These are phyloP conservation scores for Flaveria sonorensis DNA, from an alignment of 129 eudicot species.

Conservation along the genomic window DNA sequence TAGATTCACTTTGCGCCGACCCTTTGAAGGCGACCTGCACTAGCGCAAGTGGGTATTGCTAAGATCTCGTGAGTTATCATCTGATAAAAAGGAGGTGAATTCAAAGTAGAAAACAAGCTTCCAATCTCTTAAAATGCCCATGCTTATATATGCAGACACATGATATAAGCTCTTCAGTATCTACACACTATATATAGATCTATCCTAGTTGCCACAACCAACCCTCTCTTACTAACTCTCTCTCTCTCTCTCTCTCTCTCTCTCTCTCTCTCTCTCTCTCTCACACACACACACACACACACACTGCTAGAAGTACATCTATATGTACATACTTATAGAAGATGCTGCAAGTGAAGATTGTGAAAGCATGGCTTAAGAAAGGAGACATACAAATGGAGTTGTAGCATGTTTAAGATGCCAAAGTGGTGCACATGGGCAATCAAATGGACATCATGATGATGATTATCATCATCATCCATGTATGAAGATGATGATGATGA, in stretches of 20 bases:
- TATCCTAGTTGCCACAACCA: constrained; percentile 32
- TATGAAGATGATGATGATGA: no score
- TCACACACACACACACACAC: not conserved
- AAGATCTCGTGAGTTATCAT: no score
- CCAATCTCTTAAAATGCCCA: constrained; percentile 4
- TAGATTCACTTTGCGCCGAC: no score
- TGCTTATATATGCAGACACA: not conserved
- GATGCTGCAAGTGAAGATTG: constrained; percentile 38
- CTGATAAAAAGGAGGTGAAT: not conserved
- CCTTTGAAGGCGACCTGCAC: no score
- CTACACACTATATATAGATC: constrained; percentile 18
- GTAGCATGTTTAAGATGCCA: no score
- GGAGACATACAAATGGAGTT: no score
- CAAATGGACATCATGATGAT: no score
- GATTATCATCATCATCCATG: no score
- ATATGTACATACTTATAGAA: constrained; percentile 17
- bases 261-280: not conserved
- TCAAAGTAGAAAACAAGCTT: not conserved
- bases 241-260: not conserved
- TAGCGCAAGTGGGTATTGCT: no score
- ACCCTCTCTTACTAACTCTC: not conserved
- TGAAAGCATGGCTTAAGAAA: constrained; percentile 9
- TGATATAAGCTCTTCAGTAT: not conserved
- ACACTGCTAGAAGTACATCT: not conserved
- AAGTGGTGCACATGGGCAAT: no score